Percentiles rank a stretch among this genome's conserved stretches.
Evolutionary conservation across 75 land plant genomes (phyloP).

Genomic region (Chamaecyparis obtusa): DNA sequence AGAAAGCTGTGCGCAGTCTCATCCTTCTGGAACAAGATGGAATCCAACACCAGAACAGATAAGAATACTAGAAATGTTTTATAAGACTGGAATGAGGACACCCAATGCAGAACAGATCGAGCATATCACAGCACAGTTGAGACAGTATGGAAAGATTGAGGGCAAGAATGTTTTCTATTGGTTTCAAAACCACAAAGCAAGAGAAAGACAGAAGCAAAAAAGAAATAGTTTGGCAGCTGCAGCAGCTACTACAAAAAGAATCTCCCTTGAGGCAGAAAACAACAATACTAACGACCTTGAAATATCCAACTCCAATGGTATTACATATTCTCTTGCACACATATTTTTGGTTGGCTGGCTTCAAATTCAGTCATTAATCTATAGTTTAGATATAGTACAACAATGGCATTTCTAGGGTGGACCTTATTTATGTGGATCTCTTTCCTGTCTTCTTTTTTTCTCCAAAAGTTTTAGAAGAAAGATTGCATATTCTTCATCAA

Average conservation of each 20-base stretch:
- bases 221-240: constrained; percentile 26
- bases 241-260: constrained; percentile 1
- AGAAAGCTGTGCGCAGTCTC: constrained; percentile 18
- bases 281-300: not conserved
- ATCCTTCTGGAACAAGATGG: constrained; percentile 59
- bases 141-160: constrained; percentile 64
- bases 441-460: not conserved
- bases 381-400: not conserved
- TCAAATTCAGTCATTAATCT: not conserved
- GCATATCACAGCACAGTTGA: constrained; percentile 49
- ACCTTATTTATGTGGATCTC: not conserved
- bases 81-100: constrained; percentile 48
- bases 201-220: constrained; percentile 61
- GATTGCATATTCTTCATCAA: not conserved
- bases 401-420: not conserved
- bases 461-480: not conserved
- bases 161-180: constrained; percentile 78
- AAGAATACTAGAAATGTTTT: constrained; percentile 53
- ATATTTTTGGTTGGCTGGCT: not conserved
- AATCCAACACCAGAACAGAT: constrained; percentile 66
- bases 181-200: constrained; percentile 77
- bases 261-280: not conserved
- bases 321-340: not conserved
- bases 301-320: not conserved
- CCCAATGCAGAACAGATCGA: constrained; percentile 64